Evolutionary conservation across 805 yeast genomes (phyloP).

Genomic region (Zygoascus flipseniorum): DNA sequence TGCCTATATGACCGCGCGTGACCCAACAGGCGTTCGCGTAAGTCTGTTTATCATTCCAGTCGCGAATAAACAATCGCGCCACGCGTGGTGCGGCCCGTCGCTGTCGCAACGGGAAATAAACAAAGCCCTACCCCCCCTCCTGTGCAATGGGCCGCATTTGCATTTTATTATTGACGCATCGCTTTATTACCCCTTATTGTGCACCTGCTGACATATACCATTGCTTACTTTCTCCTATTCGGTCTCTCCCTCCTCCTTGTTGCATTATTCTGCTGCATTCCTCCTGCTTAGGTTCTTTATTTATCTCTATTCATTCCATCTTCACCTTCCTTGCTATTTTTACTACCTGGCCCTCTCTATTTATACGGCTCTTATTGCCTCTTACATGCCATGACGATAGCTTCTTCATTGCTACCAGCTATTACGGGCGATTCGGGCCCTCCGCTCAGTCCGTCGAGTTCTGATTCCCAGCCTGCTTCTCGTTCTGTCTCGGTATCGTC

Average conservation of each 20-base stretch:
- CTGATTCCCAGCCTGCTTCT: neutral
- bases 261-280: neutral
- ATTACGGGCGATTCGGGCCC: neutral
- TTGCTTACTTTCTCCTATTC: neutral
- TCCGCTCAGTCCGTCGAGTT: neutral
- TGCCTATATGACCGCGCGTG: no score
- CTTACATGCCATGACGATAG: neutral
- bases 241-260: neutral
- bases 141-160: neutral
- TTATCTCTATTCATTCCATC: neutral
- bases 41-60: neutral
- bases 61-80: neutral
- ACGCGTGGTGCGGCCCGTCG: neutral
- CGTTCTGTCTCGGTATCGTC: constrained; percentile 5
- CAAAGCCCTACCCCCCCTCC: neutral
- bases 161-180: neutral
- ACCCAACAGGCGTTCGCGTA: no score
- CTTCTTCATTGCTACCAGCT: neutral
- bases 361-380: neutral
- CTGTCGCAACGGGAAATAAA: neutral
- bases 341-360: neutral
- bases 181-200: neutral
- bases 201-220: neutral
- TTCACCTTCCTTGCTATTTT: neutral
- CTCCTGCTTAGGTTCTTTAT: neutral